These are phyloP conservation scores for Sordariomycetes sp. DNA, from an alignment of 2,329 filamentous ascomycete genomes.

Conservation along the genomic window DNA sequence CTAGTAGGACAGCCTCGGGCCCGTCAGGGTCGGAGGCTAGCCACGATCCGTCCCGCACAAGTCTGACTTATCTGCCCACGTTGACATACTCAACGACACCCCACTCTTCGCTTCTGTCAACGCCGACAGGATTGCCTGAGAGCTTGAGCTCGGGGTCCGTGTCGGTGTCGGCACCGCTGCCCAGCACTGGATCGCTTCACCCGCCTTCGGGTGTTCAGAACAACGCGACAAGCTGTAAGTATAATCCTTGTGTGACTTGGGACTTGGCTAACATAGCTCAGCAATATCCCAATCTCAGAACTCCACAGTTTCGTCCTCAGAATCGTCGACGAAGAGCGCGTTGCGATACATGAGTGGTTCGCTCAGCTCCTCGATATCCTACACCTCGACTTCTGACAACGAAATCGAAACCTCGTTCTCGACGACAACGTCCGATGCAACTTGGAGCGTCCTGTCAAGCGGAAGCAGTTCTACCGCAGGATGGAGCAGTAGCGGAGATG, in stretches of 20 bases:
- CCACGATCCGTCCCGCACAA: constrained; percentile 6
- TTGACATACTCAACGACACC: not conserved
- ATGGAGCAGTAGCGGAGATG: no score
- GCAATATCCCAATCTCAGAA: no score
- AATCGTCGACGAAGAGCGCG: no score
- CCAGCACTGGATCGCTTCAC: not conserved
- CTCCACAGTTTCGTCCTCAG: not conserved
- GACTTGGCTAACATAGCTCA: no score
- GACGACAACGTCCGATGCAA: not conserved
- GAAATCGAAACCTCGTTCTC: constrained; percentile 1
- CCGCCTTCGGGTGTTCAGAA: not conserved
- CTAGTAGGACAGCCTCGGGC: constrained; percentile 13
- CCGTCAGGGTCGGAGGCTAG: constrained; percentile 11
- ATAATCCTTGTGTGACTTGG: no score
- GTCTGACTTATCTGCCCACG: not conserved
- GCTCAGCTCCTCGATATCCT: not conserved
- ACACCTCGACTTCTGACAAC: not conserved
- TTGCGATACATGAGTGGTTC: not conserved
- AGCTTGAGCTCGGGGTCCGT: no score
- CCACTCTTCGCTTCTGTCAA: no score
- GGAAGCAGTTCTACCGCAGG: not conserved
- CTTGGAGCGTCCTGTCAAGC: not conserved
- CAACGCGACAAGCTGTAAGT: not conserved
- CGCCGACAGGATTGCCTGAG: no score
- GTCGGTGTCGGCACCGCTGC: not conserved